Base-by-base conservation (phyloP, 1,284 basidiomycete species). In the Microbotryum scabiosae region DNA sequence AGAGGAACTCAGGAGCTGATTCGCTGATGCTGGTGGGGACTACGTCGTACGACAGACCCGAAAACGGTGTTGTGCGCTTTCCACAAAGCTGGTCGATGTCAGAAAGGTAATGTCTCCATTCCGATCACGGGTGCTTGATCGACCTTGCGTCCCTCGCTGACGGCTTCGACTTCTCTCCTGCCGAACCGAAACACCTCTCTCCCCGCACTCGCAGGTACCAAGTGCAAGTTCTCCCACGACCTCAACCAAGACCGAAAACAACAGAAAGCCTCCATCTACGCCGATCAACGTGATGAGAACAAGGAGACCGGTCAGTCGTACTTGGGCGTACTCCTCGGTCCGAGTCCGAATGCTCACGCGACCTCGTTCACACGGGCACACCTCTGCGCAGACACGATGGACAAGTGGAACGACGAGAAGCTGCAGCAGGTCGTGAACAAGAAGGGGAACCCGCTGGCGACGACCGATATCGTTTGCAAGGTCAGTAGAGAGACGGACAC, bases 261-360 rank as follows among this genome's bases (percentile, higher is more conserved):
- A 52, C 89, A 94, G 75, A 98, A 98, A 84, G 91, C 87, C 80
- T 93, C 97, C 76, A 73, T 98, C 68, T 99, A 99, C 75, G 87
- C 85, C 73, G 94, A 99, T 76, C 80, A 76, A 65, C 80, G 94
- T 67, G 89, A 90, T 73, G 85, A 88, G 57, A 85, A 73, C 53
- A 71, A 73, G 55, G 74, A 76, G 54, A 77, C 79, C 63, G 88
- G 88, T 88, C 66, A 61, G 83, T 76, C 20, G 4, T n/a, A 20
- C 12, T 23, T 20, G 5, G 10, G 10, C 46, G 21, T 26, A 26
- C 7, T 23, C 47, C 26, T 12, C 47, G 10, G 21, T 20, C 21
- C 47, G 21, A 5, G 12, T 28, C 12, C 12, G 8, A 1, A 4
- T 28, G 21, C 21, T 16, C 48, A 23, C 25, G 14, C 48, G 10